Evolutionary conservation across 768 basidiomycete species (phyloP).

Genomic region (Lactarius hatsudake): DNA sequence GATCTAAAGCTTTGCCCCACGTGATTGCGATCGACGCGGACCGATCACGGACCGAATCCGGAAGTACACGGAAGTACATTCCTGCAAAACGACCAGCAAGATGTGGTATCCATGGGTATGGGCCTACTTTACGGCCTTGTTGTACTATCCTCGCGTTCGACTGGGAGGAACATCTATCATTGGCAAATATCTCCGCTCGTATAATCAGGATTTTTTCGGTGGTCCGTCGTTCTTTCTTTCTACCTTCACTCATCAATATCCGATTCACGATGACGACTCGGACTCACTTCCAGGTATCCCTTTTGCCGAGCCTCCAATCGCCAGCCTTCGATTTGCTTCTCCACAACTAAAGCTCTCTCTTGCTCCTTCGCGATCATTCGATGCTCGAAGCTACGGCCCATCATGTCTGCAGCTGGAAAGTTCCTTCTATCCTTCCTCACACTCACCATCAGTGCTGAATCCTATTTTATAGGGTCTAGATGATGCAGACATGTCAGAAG

Average conservation of each 20-base stretch:
- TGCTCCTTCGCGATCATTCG: slow-evolving; percentile 30
- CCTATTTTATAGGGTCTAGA: neutral
- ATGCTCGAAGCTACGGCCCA: slow-evolving; percentile 34
- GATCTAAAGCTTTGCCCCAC: neutral
- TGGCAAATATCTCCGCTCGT: slow-evolving; percentile 24
- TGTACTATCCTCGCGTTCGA: slow-evolving; percentile 19
- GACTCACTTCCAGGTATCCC: slow-evolving; percentile 33
- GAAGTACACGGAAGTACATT: neutral
- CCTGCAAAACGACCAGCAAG: neutral
- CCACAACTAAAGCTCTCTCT: slow-evolving; percentile 29
- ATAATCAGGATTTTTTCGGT: slow-evolving; percentile 35
- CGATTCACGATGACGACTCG: neutral
- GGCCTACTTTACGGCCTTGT: neutral
- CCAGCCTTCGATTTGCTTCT: slow-evolving; percentile 32
- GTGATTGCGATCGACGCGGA: neutral
- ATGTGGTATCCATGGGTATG: neutral
- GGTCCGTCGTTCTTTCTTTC: slow-evolving; percentile 21
- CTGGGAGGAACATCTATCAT: slow-evolving; percentile 31
- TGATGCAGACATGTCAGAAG: slow-evolving; percentile 37
- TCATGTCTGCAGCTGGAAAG: slow-evolving; percentile 32
- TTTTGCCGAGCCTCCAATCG: slow-evolving; percentile 37
- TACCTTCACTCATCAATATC: no score
- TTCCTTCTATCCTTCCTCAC: neutral
- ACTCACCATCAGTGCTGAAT: neutral
- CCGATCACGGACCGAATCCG: neutral